phyloP scores from a whole-genome alignment of 495 filamentous ascomycete genomes.

The Penicillium angulare region DNA sequence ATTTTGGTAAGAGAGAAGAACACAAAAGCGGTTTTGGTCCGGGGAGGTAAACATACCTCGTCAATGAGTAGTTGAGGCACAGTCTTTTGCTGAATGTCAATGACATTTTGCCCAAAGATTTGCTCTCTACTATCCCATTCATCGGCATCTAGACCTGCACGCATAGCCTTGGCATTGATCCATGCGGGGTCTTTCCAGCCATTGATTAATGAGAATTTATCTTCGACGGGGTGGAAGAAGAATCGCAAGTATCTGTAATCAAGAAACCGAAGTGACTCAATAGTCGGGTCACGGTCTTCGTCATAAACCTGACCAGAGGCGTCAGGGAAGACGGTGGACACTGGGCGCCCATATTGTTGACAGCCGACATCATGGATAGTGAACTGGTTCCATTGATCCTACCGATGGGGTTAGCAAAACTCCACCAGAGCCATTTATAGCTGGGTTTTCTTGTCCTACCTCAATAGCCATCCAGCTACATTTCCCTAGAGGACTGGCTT shows the following conservation, averaged over 20 bases:
- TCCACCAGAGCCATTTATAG: background rate
- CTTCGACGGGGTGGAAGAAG: conserved; percentile 82
- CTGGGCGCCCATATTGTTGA: conserved; percentile 69
- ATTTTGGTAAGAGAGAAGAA: conserved; percentile 15
- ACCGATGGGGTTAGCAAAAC: conserved; percentile 9
- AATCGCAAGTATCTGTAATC: conserved; percentile 95
- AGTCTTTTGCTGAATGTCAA: conserved; percentile 89
- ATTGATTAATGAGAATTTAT: conserved; percentile 80
- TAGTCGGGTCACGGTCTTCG: conserved; percentile 81
- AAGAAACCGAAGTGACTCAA: conserved; percentile 67
- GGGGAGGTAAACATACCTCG: conserved; percentile 57
- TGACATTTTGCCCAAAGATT: conserved; percentile 84
- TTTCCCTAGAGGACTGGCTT: conserved; percentile 60
- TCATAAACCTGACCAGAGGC: conserved; percentile 58
- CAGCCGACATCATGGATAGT: conserved; percentile 63
- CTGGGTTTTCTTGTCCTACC: conserved; percentile 36
- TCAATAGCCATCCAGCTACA: conserved; percentile 92
- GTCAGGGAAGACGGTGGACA: conserved; percentile 84
- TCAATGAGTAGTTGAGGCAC: conserved; percentile 80
- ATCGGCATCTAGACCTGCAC: conserved; percentile 83
- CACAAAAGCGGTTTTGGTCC: too few species aligned
- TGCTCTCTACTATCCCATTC: conserved; percentile 80
- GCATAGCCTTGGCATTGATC: conserved; percentile 72
- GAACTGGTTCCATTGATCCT: conserved; percentile 96
- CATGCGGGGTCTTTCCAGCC: conserved; percentile 93